phyloP scores from a whole-genome alignment of 805 yeast species.

The Yarrowia deformans region DNA sequence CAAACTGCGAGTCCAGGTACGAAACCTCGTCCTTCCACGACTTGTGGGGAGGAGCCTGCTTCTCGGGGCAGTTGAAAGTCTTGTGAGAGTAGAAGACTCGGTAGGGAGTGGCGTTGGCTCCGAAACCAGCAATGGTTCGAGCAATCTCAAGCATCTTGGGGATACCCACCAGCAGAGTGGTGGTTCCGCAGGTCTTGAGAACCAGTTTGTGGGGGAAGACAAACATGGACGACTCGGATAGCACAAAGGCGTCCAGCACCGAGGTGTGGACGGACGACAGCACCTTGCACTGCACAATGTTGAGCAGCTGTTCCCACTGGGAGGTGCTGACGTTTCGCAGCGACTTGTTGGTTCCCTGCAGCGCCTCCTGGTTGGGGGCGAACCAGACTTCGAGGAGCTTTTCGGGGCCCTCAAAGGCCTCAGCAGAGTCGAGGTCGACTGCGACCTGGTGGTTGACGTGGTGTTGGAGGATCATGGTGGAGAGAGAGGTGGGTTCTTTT shows the following conservation, averaged over 20 bases:
- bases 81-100: constrained; percentile 89
- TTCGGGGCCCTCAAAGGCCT: constrained; percentile 97
- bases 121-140: constrained; percentile 54
- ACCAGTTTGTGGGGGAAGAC: constrained; percentile 86
- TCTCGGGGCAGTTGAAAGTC: constrained; percentile 89
- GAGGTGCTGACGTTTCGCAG: constrained; percentile 66
- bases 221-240: constrained; percentile 89
- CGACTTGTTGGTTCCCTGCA: constrained; percentile 54
- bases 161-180: constrained; percentile 83
- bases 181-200: constrained; percentile 95
- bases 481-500: background rate
- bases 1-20: constrained; percentile 70
- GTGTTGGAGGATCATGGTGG: constrained; percentile 34
- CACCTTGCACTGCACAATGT: constrained; percentile 85
- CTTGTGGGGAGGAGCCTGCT: constrained; percentile 79
- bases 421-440: constrained; percentile 80
- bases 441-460: constrained; percentile 80
- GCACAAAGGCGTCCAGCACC: constrained; percentile 78
- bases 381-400: constrained; percentile 92
- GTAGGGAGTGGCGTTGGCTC: constrained; percentile 54
- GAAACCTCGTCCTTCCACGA: constrained; percentile 84
- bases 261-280: constrained; percentile 75
- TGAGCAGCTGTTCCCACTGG: constrained; percentile 76
- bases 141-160: constrained; percentile 66
- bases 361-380: constrained; percentile 57